Percentiles rank a stretch among this genome's conserved stretches.
Conservation (phyloP, 2,329 filamentous ascomycete genomes). For the Colletotrichum sidae region DNA sequence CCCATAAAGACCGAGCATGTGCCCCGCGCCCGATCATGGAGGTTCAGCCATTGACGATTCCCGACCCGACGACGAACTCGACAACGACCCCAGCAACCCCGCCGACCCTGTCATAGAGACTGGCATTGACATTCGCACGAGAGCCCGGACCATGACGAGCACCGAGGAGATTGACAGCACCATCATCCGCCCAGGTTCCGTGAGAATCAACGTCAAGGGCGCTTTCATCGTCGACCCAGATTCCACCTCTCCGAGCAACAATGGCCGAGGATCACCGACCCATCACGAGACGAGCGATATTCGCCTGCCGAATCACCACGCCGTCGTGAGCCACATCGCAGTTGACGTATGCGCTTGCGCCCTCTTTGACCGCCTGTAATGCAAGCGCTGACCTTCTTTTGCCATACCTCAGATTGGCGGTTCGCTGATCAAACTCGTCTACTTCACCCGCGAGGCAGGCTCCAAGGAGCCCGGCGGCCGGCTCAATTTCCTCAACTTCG, state of each 20-base stretch:
- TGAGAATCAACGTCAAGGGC: slow-evolving; percentile 96
- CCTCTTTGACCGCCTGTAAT: slow-evolving; percentile 39
- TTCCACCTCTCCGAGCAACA: slow-evolving; percentile 61
- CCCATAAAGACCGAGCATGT: slow-evolving; percentile 36
- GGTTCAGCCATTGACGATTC: slow-evolving; percentile 30
- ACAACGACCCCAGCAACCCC: slow-evolving; percentile 1
- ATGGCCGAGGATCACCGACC: slow-evolving; percentile 60
- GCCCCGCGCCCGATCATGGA: slow-evolving; percentile 34
- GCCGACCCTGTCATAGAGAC: slow-evolving; percentile 19
- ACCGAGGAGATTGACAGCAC: slow-evolving; percentile 70
- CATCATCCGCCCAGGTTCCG: slow-evolving; percentile 74
- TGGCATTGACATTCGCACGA: slow-evolving; percentile 26
- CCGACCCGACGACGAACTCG: slow-evolving; percentile 25
- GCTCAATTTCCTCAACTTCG: slow-evolving; percentile 95
- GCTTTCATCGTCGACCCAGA: slow-evolving; percentile 96
- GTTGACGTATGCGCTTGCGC: slow-evolving; percentile 77
- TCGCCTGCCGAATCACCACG: slow-evolving; percentile 93
- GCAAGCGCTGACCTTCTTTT: slow-evolving; percentile 17
- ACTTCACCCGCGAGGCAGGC: slow-evolving; percentile 90
- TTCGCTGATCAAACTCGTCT: slow-evolving; percentile 94
- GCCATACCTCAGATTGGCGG: slow-evolving; percentile 82
- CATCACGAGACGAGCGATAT: slow-evolving; percentile 88
- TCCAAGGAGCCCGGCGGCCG: slow-evolving; percentile 86
- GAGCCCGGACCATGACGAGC: slow-evolving; percentile 54
- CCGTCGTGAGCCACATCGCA: slow-evolving; percentile 95